Evolutionary conservation across 108 stramenopile genomes (phyloP).

Genomic region (Skeletonema grethae): DNA sequence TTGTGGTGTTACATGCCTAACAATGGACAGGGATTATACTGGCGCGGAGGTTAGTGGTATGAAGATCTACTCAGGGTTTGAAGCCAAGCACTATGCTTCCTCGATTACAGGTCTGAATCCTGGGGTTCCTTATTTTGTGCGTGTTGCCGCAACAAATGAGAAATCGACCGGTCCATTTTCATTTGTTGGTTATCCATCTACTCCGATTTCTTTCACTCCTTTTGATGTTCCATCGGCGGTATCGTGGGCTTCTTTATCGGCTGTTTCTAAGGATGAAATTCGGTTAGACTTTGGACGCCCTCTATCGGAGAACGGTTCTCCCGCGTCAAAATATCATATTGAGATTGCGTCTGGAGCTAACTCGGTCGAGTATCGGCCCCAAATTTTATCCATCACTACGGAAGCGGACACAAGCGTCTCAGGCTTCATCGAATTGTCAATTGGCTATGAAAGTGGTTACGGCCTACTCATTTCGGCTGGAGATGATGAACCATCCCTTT

Average conservation of each 20-base stretch:
- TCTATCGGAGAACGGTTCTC: constrained; percentile 57
- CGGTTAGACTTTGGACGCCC: constrained; percentile 54
- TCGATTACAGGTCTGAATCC: constrained; percentile 44
- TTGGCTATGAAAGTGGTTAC: constrained; percentile 47
- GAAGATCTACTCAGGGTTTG: constrained; percentile 27
- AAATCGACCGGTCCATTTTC: constrained; percentile 31
- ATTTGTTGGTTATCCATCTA: constrained; percentile 47
- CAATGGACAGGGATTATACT: constrained; percentile 31
- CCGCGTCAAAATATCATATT: constrained; percentile 45
- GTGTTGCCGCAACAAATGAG: constrained; percentile 61
- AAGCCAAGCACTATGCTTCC: constrained; percentile 23
- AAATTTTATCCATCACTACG: constrained; percentile 45
- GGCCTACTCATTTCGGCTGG: constrained; percentile 36
- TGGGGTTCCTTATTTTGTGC: constrained; percentile 50
- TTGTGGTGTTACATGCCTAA: constrained; percentile 41
- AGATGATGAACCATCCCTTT: constrained; percentile 28
- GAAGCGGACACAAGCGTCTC: constrained; percentile 18
- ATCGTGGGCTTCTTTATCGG: constrained; percentile 37
- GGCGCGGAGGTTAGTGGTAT: constrained; percentile 28
- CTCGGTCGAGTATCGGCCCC: constrained; percentile 37
- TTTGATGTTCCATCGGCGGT: constrained; percentile 29
- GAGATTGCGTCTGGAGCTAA: constrained; percentile 38
- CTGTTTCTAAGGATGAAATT: constrained; percentile 30
- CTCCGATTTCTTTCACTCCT: constrained; percentile 42
- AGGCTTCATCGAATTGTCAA: constrained; percentile 51